Evolutionary conservation across 108 stramenopile species (phyloP), one percentile per base, ranked within the genome.

Genomic region (Nitzschia putrida): DNA sequence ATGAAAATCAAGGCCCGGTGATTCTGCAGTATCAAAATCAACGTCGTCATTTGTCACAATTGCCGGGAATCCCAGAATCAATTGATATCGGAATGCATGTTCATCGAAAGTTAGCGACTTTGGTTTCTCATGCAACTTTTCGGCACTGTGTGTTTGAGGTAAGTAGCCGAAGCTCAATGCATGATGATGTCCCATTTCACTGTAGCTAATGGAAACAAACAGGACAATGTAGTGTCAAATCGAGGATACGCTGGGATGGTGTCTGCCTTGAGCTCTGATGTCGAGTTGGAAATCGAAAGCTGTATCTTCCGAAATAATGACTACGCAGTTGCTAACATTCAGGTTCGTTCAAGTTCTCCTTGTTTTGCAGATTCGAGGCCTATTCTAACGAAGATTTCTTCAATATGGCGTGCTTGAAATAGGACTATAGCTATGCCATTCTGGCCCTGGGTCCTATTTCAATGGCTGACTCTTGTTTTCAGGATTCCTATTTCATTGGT

Each of bases 111-210:
- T 20, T 54, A n/a, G 53, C 53, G 53, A 16, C 53, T 8, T 21
- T n/a, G n/a, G n/a, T n/a, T n/a, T n/a, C n/a, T n/a, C 26, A 13
- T 29, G 7, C 25, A 29, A 29, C 10, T 16, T 24, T 58, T 58
- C 23, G 57, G 14, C 29, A 58, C 22, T 18, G 57, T 58, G 24
- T 58, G 6, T 58, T 58, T 58, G 57, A 58, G 16, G 57, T 58
- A 58, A 8, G 57, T 11, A 25, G n/a, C n/a, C n/a, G n/a, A n/a
- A 11, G 34, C 13, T 20, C 18, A 8, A 54, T 8, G 8, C 53
- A 54, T 16, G 21, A 20, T 8, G 53, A 20, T 11, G 18, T 54
- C 8, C 53, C 8, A 21, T 54, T 8, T 54, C 8, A 8, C 53
- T 21, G 16, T 8, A 54, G 8, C 18, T 54, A 8, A 18, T 54